Evolutionary conservation across 345 rosid species (phyloP).

Genomic region (Toxicodendron radicans): DNA sequence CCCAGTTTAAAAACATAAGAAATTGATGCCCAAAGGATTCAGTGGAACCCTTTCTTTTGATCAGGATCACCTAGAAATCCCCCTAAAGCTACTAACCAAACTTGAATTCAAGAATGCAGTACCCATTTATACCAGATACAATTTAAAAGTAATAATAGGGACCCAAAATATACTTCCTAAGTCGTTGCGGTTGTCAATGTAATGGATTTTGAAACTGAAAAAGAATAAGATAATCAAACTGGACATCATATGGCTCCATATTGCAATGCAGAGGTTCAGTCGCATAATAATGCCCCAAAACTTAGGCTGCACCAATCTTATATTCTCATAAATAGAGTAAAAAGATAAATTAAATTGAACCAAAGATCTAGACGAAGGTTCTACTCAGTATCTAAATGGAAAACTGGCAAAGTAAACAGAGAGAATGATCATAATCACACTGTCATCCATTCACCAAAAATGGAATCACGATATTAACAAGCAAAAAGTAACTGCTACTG

Average conservation of each 20-base stretch:
- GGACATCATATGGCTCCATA: not conserved
- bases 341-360: no score
- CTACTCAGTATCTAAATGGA: no score
- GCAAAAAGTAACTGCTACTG: not conserved
- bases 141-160: no score
- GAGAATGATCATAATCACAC: not conserved
- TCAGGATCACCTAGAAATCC: no score
- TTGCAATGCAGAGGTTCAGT: not conserved
- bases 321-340: no score
- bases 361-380: no score
- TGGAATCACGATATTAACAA: not conserved
- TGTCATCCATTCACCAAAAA: not conserved
- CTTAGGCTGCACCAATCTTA: no score
- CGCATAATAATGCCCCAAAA: not conserved
- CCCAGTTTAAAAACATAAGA: not conserved
- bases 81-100: no score
- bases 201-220: not conserved
- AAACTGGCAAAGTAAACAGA: no score
- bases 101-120: no score
- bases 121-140: no score
- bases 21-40: not conserved
- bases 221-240: not conserved
- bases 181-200: not conserved
- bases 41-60: not conserved
- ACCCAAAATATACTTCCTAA: not conserved